Conservation (phyloP, 2,329 filamentous ascomycete genomes). For the Exutisphaerella laricina region DNA sequence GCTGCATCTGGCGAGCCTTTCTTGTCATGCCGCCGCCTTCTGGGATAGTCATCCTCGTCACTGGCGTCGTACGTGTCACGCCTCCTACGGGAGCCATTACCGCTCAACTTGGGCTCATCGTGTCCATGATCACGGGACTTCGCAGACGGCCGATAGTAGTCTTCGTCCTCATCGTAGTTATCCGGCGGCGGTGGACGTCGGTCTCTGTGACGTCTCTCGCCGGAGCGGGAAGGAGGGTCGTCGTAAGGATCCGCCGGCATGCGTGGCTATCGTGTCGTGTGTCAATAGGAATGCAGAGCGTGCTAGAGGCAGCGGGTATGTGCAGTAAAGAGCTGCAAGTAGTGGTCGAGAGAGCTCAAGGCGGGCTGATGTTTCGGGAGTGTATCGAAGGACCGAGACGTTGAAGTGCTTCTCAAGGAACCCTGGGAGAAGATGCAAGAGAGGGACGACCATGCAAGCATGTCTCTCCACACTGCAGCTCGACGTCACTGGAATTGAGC, state of each 20-base stretch:
- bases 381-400: slow-evolving; percentile 2
- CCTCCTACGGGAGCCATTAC: slow-evolving; percentile 10
- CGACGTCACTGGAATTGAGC: too few species aligned
- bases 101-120: slow-evolving; percentile 14
- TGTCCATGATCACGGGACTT: slow-evolving; percentile 12
- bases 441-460: too few species aligned
- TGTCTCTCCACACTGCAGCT: too few species aligned
- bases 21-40: slow-evolving; percentile 14
- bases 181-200: slow-evolving; percentile 13
- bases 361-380: slow-evolving; percentile 1
- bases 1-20: slow-evolving; percentile 12
- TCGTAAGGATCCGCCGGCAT: slow-evolving; percentile 17
- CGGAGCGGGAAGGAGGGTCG: slow-evolving; percentile 14
- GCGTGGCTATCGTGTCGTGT: not conserved
- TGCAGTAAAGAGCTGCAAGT: not conserved
- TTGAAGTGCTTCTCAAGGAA: not conserved
- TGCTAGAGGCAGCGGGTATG: not conserved
- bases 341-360: not conserved
- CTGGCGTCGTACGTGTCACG: slow-evolving; percentile 27
- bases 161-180: slow-evolving; percentile 19
- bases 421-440: too few species aligned
- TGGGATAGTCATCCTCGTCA: slow-evolving; percentile 25
- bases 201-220: slow-evolving; percentile 14
- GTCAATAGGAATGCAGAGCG: not conserved
- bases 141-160: slow-evolving; percentile 16